Conservation (phyloP, 2,329 filamentous ascomycete species). For the Botrytis byssoidea region DNA sequence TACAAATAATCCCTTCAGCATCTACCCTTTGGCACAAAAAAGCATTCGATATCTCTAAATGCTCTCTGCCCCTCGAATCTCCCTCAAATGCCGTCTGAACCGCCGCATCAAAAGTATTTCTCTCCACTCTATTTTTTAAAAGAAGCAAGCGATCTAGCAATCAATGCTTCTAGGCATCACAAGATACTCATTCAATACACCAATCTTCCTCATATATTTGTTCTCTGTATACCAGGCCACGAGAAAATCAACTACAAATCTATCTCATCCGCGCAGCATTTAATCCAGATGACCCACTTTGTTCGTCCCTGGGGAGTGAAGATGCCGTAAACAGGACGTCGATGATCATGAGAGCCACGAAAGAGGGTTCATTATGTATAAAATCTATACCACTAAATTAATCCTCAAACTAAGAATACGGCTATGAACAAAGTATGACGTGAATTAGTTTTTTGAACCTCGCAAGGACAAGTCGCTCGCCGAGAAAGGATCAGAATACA, state of each 20-base stretch:
- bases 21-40: background rate
- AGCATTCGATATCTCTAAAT: background rate
- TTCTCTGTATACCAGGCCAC: background rate
- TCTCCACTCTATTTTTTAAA: background rate
- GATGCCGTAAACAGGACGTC: accelerated
- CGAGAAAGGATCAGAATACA: background rate
- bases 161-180: accelerated
- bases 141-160: background rate
- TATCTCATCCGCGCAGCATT: background rate
- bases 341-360: background rate
- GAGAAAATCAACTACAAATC: background rate
- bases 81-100: background rate
- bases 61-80: background rate
- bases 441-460: accelerated
- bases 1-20: background rate
- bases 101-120: background rate
- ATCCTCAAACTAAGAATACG: accelerated
- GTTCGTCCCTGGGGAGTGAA: accelerated
- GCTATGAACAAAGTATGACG: background rate
- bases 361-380: accelerated
- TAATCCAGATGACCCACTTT: accelerated
- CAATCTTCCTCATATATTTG: background rate
- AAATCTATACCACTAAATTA: background rate
- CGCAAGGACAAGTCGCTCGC: background rate
- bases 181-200: background rate